Evolutionary conservation across 805 yeast species (phyloP), one percentile per base, ranked within the genome.

Genomic region (Scheffersomyces stipitis): DNA sequence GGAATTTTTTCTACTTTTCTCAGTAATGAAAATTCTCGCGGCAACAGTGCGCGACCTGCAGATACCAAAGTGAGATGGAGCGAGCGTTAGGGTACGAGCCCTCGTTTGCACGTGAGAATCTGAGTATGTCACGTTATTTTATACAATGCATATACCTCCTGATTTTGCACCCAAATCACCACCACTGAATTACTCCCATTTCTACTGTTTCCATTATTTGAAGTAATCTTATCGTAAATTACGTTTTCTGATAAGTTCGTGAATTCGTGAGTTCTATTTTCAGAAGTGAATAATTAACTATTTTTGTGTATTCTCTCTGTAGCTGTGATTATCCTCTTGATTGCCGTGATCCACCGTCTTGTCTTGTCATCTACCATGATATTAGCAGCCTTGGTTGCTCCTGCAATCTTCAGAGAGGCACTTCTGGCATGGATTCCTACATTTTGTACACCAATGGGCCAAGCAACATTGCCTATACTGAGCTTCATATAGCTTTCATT

Each of bases 401-500:
- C 78, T 4, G 78, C 70, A 23, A 83, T 74, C 45, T 75, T 76
- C 39, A 72, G 69, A 35, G 76, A 80, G 1, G 84, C 80, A 37
- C 81, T 75, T 41, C 95, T 64, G 8, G 80, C 81, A 55, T 87
- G 96, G 40, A 88, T 86, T 33, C 93, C 88, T 12, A 88, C 83
- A 38, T 77, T 77, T 5, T 79, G 67, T 10, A 88, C 85, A 18
- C 96, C 96, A 45, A 87, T 83, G 2, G 96, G 96, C 95, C 95
- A 88, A 4, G 93, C 90, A 2, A 84, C 87, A 48, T 86, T 86
- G 1, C 96, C 96, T 13, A 88, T 82, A 52, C 91, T 82, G 39
- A 88, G 62, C 44, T 82, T 75, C 68, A 87, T 64, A 49, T 88
- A 88, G 17, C 80, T 69, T 49, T 86, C 86, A 41, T 76, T 76